phyloP scores from a whole-genome alignment of 2,329 filamentous ascomycete species.

The Xylariomycetidae sp. region DNA sequence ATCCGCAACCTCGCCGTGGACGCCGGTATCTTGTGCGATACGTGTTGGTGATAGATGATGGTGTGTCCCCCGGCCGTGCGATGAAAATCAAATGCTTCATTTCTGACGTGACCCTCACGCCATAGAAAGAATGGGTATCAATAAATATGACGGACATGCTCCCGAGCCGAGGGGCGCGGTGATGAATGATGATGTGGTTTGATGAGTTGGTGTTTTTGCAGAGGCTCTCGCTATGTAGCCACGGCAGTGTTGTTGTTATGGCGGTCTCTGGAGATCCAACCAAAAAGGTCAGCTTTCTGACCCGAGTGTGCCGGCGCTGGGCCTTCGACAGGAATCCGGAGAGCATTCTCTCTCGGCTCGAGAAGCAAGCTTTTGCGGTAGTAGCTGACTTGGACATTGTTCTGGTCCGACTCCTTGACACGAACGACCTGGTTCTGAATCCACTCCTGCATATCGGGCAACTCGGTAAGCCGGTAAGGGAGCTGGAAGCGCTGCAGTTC shows the following conservation, averaged over 20 bases:
- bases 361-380: constrained; percentile 81
- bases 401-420: constrained; percentile 56
- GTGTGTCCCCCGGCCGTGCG: constrained; percentile 10
- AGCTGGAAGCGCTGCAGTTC: constrained; percentile 96
- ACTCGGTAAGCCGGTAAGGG: constrained; percentile 74
- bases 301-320: constrained; percentile 17
- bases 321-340: constrained; percentile 28
- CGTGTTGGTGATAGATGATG: constrained; percentile 17
- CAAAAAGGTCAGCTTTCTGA: constrained; percentile 38
- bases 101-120: constrained; percentile 16
- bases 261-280: constrained; percentile 46
- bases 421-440: constrained; percentile 73
- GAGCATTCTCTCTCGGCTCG: constrained; percentile 61
- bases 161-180: constrained; percentile 2
- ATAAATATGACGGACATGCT: constrained; percentile 18
- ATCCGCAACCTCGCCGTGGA: constrained; percentile 10
- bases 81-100: constrained; percentile 22
- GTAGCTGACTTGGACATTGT: constrained; percentile 54
- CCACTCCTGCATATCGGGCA: constrained; percentile 91
- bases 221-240: constrained; percentile 19
- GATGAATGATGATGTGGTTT: neutral
- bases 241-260: constrained; percentile 21
- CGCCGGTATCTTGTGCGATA: constrained; percentile 19
- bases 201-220: neutral
- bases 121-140: constrained; percentile 25